Evolutionary conservation across 129 eudicot genomes (phyloP).

Genomic region (Gnaphalium uliginosum): DNA sequence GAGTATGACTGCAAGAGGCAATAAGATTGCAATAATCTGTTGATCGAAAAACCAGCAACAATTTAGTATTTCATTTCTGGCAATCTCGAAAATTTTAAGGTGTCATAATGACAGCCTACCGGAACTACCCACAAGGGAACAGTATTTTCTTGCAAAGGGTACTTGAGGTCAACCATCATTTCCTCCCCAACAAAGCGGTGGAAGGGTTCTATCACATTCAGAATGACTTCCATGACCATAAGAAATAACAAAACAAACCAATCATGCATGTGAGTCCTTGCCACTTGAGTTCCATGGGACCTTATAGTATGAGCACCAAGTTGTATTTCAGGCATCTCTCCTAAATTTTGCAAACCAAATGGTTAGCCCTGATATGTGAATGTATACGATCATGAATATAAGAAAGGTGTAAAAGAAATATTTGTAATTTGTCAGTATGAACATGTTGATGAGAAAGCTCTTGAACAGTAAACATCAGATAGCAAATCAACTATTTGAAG

Average conservation of each 20-base stretch:
- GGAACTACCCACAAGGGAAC: slow-evolving; percentile 90
- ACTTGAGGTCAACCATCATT: slow-evolving; percentile 76
- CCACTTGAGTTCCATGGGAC: slow-evolving; percentile 63
- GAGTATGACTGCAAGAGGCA: slow-evolving; percentile 58
- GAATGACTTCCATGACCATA: slow-evolving; percentile 52
- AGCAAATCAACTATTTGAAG: background rate
- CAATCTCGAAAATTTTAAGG: background rate
- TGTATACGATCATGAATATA: background rate
- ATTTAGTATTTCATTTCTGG: background rate
- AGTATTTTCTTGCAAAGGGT: slow-evolving; percentile 75
- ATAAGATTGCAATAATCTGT: slow-evolving; percentile 59
- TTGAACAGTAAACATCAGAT: background rate
- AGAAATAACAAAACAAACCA: slow-evolving; percentile 77
- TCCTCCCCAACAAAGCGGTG: slow-evolving; percentile 80
- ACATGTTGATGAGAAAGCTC: slow-evolving; percentile 8
- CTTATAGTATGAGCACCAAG: slow-evolving; percentile 77
- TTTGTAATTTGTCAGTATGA: background rate
- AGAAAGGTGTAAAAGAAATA: background rate
- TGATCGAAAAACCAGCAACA: slow-evolving; percentile 18
- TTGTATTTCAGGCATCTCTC: slow-evolving; percentile 86
- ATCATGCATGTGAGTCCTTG: slow-evolving; percentile 73
- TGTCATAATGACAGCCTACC: slow-evolving; percentile 43
- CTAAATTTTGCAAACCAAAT: slow-evolving; percentile 32
- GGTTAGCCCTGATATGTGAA: slow-evolving; percentile 13
- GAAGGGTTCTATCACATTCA: slow-evolving; percentile 85